Conservation (phyloP, 176 grass and related monocot genomes). For the Melocanna baccifera region DNA sequence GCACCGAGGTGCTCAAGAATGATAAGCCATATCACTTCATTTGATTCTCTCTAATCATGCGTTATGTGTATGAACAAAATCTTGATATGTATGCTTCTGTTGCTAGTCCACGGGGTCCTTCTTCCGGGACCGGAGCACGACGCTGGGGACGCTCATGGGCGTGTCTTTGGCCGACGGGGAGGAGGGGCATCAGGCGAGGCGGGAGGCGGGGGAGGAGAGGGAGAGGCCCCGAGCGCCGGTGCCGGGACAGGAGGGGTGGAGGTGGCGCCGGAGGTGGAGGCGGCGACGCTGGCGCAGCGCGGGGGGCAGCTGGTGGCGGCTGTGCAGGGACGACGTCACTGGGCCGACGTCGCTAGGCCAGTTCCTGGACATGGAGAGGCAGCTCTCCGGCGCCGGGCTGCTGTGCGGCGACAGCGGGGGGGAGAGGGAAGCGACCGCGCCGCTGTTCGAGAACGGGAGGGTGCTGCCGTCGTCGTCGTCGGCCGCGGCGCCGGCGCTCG, state of each 20-base stretch:
- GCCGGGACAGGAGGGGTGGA: slow-evolving; percentile 12
- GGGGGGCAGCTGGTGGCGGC: slow-evolving; percentile 47
- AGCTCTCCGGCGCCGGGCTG: slow-evolving; percentile 34
- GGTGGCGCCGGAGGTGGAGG: slow-evolving; percentile 25
- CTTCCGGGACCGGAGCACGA: slow-evolving; percentile 87
- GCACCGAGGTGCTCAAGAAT: slow-evolving; percentile 61
- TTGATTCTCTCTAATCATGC: neutral
- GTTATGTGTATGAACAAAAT: neutral
- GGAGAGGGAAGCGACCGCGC: neutral
- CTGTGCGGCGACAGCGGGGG: slow-evolving; percentile 21
- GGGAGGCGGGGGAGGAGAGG: neutral
- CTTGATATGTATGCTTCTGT: neutral
- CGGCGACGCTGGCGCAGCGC: neutral
- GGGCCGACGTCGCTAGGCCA: slow-evolving; percentile 54
- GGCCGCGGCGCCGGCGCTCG: neutral
- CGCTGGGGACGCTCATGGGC: slow-evolving; percentile 96
- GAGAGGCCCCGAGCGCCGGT: neutral
- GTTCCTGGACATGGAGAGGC: slow-evolving; percentile 61
- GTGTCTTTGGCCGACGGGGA: slow-evolving; percentile 50
- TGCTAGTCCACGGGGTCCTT: slow-evolving; percentile 87
- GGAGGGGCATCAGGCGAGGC: neutral
- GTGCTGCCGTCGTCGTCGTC: slow-evolving; percentile 12
- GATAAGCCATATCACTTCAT: neutral
- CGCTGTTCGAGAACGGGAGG: slow-evolving; percentile 52
- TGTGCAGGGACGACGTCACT: slow-evolving; percentile 43